Evolutionary conservation across 164 flowering plant genomes (phyloP).

Genomic region (Buxus sempervirens): DNA sequence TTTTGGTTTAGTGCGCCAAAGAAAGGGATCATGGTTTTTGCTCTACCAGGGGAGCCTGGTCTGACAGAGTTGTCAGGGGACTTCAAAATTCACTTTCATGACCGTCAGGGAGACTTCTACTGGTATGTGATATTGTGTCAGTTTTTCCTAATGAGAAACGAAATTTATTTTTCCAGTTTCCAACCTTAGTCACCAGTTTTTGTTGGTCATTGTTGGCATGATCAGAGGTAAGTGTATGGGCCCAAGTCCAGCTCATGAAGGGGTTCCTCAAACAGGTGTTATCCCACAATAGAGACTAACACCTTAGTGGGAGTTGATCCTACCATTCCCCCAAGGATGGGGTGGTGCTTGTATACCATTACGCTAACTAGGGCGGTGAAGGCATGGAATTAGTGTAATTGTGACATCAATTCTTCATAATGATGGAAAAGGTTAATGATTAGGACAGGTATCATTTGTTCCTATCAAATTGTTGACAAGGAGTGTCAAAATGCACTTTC

Average conservation of each 20-base stretch:
- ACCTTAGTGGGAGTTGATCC: too few species aligned
- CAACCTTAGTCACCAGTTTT: not conserved
- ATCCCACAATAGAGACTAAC: too few species aligned
- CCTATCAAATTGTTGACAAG: too few species aligned
- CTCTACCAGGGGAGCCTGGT: conserved; percentile 97
- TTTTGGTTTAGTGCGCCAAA: conserved; percentile 94
- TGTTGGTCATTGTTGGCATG: not conserved
- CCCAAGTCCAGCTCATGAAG: too few species aligned
- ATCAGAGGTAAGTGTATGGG: too few species aligned
- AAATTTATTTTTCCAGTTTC: not conserved
- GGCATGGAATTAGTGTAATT: not conserved
- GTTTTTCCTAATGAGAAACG: not conserved
- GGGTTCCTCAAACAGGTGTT: too few species aligned
- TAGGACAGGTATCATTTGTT: too few species aligned
- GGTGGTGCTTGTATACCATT: too few species aligned
- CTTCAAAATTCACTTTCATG: conserved; percentile 93
- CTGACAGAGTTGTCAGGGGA: conserved; percentile 85
- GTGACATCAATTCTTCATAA: not conserved
- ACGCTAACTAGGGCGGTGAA: too few species aligned
- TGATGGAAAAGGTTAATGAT: not conserved
- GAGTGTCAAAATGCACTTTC: not conserved
- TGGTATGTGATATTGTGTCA: conserved; percentile 40
- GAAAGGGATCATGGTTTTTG: conserved; percentile 96
- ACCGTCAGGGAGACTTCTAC: conserved; percentile 96
- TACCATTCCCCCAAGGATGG: too few species aligned